Percentiles rank a stretch among this genome's conserved stretches.
Evolutionary conservation across 805 yeast species (phyloP).

Genomic region (Candida gorgasii): DNA sequence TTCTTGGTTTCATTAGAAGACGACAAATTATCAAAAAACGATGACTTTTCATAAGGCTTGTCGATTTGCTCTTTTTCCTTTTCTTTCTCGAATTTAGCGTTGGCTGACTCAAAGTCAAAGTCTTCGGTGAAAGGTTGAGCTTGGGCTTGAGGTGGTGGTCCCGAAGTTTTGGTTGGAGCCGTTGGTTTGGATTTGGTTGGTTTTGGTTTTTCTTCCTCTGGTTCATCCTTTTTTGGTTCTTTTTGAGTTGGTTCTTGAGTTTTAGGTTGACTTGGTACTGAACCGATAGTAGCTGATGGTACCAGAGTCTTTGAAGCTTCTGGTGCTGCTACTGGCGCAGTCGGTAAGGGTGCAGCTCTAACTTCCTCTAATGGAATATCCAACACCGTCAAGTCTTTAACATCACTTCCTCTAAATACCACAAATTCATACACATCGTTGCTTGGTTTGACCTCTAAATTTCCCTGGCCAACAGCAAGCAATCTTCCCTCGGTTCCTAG

Average conservation of each 20-base stretch:
- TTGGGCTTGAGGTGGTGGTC: slow-evolving; percentile 4
- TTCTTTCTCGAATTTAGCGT: slow-evolving; percentile 68
- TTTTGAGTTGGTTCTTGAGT: not conserved
- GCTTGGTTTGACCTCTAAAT: slow-evolving; percentile 71
- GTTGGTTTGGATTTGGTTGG: slow-evolving; percentile 1
- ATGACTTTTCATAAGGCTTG: slow-evolving; percentile 69
- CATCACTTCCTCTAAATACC: slow-evolving; percentile 88
- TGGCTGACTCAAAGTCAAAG: slow-evolving; percentile 74
- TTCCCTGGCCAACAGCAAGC: slow-evolving; percentile 54
- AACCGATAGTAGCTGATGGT: no score
- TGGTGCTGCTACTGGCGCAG: slow-evolving; percentile 13
- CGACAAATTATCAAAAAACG: slow-evolving; percentile 87
- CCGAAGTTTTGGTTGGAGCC: slow-evolving; percentile 10
- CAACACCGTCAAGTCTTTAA: slow-evolving; percentile 81
- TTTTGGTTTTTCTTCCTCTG: not conserved
- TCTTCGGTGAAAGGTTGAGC: slow-evolving; percentile 39
- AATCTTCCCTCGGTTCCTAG: slow-evolving; percentile 93
- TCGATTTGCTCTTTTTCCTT: slow-evolving; percentile 34
- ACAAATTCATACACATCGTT: slow-evolving; percentile 70
- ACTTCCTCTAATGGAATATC: slow-evolving; percentile 70
- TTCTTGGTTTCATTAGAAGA: slow-evolving; percentile 57
- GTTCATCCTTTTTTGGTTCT: not conserved
- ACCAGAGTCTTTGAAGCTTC: no score
- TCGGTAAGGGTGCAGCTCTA: slow-evolving; percentile 40
- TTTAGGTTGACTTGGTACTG: slow-evolving; percentile 2